Conservation (phyloP, 345 rosid species). For the Euphorbia lathyris region DNA sequence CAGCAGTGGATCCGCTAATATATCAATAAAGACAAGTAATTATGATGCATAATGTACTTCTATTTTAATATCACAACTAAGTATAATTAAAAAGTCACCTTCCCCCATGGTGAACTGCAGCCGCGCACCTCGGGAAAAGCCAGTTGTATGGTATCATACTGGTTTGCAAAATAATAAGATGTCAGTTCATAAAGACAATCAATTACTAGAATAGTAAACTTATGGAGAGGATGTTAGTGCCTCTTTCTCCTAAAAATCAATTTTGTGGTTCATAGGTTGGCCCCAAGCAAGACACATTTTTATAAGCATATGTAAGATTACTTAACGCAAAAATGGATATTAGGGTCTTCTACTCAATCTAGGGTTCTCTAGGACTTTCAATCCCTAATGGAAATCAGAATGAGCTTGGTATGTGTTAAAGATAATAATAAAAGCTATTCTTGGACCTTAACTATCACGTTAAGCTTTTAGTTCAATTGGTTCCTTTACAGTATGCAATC, state of each 20-base stretch:
- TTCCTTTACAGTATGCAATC: not conserved
- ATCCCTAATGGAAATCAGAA: not conserved
- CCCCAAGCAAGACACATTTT: not conserved
- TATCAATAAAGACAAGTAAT: slow-evolving; percentile 6
- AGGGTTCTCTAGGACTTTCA: not conserved
- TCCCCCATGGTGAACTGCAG: slow-evolving; percentile 92
- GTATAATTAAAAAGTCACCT: slow-evolving; percentile 42
- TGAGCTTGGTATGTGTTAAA: not conserved
- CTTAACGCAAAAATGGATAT: not conserved
- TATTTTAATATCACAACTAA: slow-evolving; percentile 14
- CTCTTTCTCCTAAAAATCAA: not conserved
- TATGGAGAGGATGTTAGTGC: not conserved
- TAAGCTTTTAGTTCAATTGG: too few species aligned
- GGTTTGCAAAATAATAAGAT: slow-evolving; percentile 25
- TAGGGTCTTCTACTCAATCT: not conserved
- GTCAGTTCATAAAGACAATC: slow-evolving; percentile 13
- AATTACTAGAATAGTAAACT: not conserved
- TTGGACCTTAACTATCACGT: too few species aligned
- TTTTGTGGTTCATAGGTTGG: not conserved
- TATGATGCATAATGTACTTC: not conserved
- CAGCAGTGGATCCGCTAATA: slow-evolving; percentile 81
- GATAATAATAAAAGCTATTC: too few species aligned
- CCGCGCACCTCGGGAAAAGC: slow-evolving; percentile 65
- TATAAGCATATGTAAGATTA: not conserved
- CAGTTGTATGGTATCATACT: slow-evolving; percentile 69